Evolutionary conservation across 768 basidiomycete genomes (phyloP), one percentile per base, ranked within the genome.

Genomic region (Leucosporidium creatinivorum): DNA sequence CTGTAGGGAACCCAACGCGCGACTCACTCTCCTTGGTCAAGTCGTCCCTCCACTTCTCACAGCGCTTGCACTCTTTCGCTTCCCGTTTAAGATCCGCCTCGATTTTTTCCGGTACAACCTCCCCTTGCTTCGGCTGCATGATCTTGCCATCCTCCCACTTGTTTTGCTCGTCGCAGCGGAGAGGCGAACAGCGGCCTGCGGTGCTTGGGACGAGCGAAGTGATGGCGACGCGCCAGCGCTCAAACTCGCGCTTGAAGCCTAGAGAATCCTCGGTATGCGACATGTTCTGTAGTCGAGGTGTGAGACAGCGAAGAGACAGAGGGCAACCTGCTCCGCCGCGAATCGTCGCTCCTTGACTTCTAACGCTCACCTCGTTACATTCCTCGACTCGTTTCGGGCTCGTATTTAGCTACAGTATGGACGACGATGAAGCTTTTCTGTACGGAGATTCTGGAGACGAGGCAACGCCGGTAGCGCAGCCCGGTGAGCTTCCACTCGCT

Each of bases 41-140:
- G 61, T 86, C 84, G 49, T 79, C 78, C 77, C 89, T 89, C 80
- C 83, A 85, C 78, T 84, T 83, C 76, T 90, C 87, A 77, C 89
- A 91, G 18, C 69, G 63, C 26, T 50, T 62, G 62, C 70, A 72
- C 18, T 72, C 69, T 5, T 54, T 54, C 7, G 52, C 61, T n/a
- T 69, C 69, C 1, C 61, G 26, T 39, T 65, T 58, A 17, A 57
- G 55, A 1, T 72, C 67, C 1, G 7, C 7, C 23, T 66, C 61
- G 9, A 57, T 44, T 31, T 58, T 65, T 18, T n/a, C 44, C n/a
- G 48, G 48, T 9, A 19, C 26, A 26, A 30, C 28, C 21, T 19
- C 30, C 1, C n/a, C 49, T 3, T 25, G 49, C 0, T 19, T n/a
- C 13, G 21, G 3, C 26, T 69, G 62, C 67, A 69, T 68, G 58